Conservation (phyloP, 768 basidiomycete species). For the Pholiota microspora region DNA sequence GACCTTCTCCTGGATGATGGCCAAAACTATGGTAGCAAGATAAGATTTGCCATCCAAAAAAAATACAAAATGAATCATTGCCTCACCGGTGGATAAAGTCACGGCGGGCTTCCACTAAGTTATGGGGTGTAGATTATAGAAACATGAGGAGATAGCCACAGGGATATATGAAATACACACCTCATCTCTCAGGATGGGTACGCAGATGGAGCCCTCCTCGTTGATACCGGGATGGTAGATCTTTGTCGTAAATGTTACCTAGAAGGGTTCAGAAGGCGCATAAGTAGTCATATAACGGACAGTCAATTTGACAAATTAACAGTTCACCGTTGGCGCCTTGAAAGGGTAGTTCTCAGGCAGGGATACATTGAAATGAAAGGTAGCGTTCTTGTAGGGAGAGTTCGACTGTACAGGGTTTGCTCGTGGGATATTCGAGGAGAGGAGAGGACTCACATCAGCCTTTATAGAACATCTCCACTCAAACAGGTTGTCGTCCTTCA, state of each 20-base stretch:
- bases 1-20: constrained; percentile 77
- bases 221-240: constrained; percentile 92
- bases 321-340: constrained; percentile 74
- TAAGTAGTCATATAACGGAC: neutral
- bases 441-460: constrained; percentile 54
- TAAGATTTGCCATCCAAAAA: constrained; percentile 6
- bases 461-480: constrained; percentile 78
- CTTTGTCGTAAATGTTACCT: constrained; percentile 85
- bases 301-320: neutral
- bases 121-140: constrained; percentile 3
- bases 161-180: constrained; percentile 36
- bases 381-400: constrained; percentile 83
- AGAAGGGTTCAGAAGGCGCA: constrained; percentile 12
- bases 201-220: constrained; percentile 83
- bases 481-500: constrained; percentile 70
- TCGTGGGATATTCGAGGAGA: neutral
- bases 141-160: constrained; percentile 7
- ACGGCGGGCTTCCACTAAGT: constrained; percentile 84
- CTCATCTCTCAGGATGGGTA: constrained; percentile 82
- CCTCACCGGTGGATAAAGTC: constrained; percentile 64
- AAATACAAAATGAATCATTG: neutral
- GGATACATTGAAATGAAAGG: constrained; percentile 69
- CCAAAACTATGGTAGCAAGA: constrained; percentile 49
- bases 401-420: constrained; percentile 44
- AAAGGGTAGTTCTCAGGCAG: constrained; percentile 85